phyloP scores from a whole-genome alignment of 257 asterid genomes.

The Leptodermis oblonga region DNA sequence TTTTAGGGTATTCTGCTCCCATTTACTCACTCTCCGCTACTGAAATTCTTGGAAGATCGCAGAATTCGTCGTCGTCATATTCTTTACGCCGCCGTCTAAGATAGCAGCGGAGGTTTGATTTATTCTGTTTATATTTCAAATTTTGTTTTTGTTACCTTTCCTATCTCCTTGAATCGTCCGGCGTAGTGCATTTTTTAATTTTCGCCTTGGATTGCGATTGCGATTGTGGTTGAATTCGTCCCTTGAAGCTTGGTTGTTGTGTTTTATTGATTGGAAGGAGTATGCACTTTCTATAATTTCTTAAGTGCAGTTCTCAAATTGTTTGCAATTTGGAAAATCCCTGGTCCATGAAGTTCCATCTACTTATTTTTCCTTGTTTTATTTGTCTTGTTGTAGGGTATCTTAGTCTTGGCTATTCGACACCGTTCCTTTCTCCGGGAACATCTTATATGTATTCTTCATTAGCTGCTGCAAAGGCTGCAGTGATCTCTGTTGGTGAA shows the following conservation, averaged over 20 bases:
- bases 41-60: too few relatives aligned
- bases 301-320: neutral
- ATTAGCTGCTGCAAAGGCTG: constrained; percentile 94
- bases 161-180: neutral
- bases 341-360: too few relatives aligned
- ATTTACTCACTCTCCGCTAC: too few relatives aligned
- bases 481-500: constrained; percentile 90
- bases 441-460: constrained; percentile 94
- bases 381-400: too few relatives aligned
- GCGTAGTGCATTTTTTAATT: neutral
- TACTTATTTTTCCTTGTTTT: too few relatives aligned
- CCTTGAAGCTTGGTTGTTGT: constrained; percentile 1
- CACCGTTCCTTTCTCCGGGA: constrained; percentile 89
- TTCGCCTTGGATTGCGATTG: neutral
- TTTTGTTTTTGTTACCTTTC: neutral
- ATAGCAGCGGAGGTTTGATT: constrained; percentile 15
- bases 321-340: constrained; percentile 13
- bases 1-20: too few relatives aligned
- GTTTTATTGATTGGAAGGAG: constrained; percentile 45
- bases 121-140: neutral
- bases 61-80: constrained; percentile 7
- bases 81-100: constrained; percentile 6
- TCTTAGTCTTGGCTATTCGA: constrained; percentile 89
- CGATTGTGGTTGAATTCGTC: neutral
- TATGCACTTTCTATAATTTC: constrained; percentile 26